phyloP scores from a whole-genome alignment of 768 basidiomycete genomes.

The Agaricus subrufescens region DNA sequence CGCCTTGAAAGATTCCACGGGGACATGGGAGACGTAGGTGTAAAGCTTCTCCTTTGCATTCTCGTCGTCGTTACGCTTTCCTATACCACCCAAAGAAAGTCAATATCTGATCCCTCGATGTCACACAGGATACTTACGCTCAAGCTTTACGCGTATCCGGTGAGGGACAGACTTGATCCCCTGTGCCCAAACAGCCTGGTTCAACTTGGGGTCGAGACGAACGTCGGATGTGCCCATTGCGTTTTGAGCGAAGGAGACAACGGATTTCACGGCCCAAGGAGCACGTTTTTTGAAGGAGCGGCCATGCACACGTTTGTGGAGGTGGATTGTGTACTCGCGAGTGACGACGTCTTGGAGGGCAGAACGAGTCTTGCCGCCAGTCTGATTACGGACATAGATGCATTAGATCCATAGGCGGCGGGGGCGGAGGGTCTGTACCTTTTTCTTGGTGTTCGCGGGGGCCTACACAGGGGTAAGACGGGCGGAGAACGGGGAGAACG shows the following conservation, averaged over 20 bases:
- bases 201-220: conserved; percentile 91
- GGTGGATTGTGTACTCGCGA: conserved; percentile 97
- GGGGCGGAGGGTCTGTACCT: conserved; percentile 31
- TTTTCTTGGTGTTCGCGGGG: conserved; percentile 49
- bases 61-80: conserved; percentile 99
- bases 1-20: conserved; percentile 82
- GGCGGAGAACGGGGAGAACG: conserved; percentile 5
- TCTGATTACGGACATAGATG: conserved; percentile 25
- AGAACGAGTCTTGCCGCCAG: conserved; percentile 86
- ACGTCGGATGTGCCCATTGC: conserved; percentile 96
- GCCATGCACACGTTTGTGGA: conserved; percentile 92
- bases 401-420: background rate
- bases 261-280: conserved; percentile 93
- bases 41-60: conserved; percentile 97
- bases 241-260: conserved; percentile 87
- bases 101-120: background rate
- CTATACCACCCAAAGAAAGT: conserved; percentile 30
- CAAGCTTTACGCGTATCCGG: conserved; percentile 88
- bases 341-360: conserved; percentile 98
- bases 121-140: conserved; percentile 48
- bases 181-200: conserved; percentile 91
- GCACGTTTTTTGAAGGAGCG: conserved; percentile 97
- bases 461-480: conserved; percentile 29
- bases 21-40: conserved; percentile 84
- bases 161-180: conserved; percentile 95